Conservation (phyloP, 2,329 filamentous ascomycete genomes). For the Paecilomyces sp. region DNA sequence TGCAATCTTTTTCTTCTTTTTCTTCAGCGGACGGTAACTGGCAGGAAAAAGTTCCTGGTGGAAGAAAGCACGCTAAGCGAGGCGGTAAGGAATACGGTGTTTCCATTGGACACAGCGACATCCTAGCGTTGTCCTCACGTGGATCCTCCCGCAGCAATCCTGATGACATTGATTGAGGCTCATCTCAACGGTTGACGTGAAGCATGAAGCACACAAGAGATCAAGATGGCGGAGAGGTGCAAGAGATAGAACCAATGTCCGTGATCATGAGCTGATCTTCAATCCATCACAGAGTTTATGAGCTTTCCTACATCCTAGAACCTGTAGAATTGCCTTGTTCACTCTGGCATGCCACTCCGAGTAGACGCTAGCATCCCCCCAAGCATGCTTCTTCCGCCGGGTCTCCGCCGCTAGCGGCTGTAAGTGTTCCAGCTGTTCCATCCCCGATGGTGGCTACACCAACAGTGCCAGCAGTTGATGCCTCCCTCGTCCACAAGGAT, state of each 20-base stretch:
- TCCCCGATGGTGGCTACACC: background rate
- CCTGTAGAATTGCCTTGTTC: background rate
- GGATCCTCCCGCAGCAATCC: conserved; percentile 8
- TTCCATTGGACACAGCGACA: conserved; percentile 14
- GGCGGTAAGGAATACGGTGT: conserved; percentile 15
- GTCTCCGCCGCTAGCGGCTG: background rate
- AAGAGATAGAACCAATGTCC: background rate
- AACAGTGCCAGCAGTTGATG: background rate
- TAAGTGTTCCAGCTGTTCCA: background rate
- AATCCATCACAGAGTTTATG: background rate
- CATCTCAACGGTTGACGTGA: background rate
- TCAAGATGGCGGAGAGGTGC: background rate
- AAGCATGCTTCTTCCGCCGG: background rate
- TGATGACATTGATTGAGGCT: background rate
- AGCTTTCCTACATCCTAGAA: background rate
- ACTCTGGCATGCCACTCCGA: background rate
- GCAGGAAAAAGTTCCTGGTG: conserved; percentile 16
- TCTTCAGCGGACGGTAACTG: background rate
- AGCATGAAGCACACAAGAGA: background rate
- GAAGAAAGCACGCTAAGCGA: conserved; percentile 9
- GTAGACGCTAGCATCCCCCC: background rate
- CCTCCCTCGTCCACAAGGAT: background rate
- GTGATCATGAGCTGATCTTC: too few relatives aligned
- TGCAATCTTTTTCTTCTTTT: background rate
- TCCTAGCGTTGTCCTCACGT: conserved; percentile 6